phyloP scores from a whole-genome alignment of 805 yeast genomes.

The Middelhovenomyces tepae region DNA sequence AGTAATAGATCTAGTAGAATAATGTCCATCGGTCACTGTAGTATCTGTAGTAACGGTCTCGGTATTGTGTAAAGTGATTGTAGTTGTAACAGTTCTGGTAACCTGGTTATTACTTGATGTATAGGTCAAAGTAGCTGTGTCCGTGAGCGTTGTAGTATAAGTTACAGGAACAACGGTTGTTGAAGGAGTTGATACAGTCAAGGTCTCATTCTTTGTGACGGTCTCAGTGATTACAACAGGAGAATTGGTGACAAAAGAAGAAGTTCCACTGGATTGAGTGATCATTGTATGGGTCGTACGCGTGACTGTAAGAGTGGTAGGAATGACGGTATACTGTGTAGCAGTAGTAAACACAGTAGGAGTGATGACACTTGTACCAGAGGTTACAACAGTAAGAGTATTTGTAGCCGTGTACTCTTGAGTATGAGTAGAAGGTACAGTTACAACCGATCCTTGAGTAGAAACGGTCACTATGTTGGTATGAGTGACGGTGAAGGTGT shows the following conservation, averaged over 20 bases:
- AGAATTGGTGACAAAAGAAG: slow-evolving; percentile 3
- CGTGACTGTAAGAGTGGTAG: slow-evolving; percentile 1
- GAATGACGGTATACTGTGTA: slow-evolving; percentile 1
- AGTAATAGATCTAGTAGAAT: slow-evolving; percentile 2
- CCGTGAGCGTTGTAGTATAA: not conserved
- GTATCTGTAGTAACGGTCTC: slow-evolving; percentile 1
- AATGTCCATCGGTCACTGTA: not conserved
- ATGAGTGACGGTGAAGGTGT: slow-evolving; percentile 9
- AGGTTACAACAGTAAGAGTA: slow-evolving; percentile 6
- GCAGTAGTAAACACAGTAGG: slow-evolving; percentile 4
- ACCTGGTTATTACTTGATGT: slow-evolving; percentile 4
- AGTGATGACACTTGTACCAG: slow-evolving; percentile 3
- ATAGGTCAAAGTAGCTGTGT: not conserved
- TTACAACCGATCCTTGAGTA: not conserved
- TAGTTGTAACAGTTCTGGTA: slow-evolving; percentile 6
- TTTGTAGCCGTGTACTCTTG: slow-evolving; percentile 5
- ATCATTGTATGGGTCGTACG: not conserved
- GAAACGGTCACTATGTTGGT: slow-evolving; percentile 6
- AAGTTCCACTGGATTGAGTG: not conserved
- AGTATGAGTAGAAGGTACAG: slow-evolving; percentile 4
- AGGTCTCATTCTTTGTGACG: slow-evolving; percentile 1
- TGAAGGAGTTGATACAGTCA: slow-evolving; percentile 1
- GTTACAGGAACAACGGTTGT: slow-evolving; percentile 1
- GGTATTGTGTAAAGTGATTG: slow-evolving; percentile 2
- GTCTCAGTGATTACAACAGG: slow-evolving; percentile 1